Base-by-base conservation (phyloP, 495 filamentous ascomycete genomes). In the Hypoxylon fragiforme region DNA sequence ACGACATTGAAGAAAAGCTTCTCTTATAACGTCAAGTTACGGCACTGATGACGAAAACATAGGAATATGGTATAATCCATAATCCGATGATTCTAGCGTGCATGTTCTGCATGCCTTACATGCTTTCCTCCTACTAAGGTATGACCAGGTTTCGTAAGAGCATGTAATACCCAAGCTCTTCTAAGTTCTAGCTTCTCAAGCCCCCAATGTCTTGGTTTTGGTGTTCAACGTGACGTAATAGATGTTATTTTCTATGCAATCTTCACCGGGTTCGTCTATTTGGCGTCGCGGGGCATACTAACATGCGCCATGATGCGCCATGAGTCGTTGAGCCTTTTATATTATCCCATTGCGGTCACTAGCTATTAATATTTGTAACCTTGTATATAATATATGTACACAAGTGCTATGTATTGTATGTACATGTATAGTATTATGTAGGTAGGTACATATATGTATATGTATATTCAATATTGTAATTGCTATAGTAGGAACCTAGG, bases 41-140 rank as follows among this genome's bases (percentile, higher is more conserved):
- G 41, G 35, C 44, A 40, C 42, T 40, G 53, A 63, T 63, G 59
- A 63, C 59, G 59, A 63, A 63, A 63, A 39, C 43, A 61, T 24
- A 44, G 57, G 50, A 48, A 50, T 26, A 41, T 50, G 39, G 41
- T 46, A 50, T 54, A 42, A 50, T 54, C 50, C 49, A 44, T 40
- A 24, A 20, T 9, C 42, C 31, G 36, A 36, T 40, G 32, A 20
- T 9, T 47, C 31, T 42, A 36, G 26, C 34, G 32, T 35, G 34
- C 49, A 44, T 44, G 4, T 28, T 37, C 11, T 9, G 15, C 21
- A n/a, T n/a, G n/a, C n/a, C n/a, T n/a, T n/a, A n/a, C n/a, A n/a
- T n/a, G n/a, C n/a, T n/a, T n/a, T n/a, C n/a, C n/a, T n/a, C n/a
- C n/a, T n/a, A n/a, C n/a, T n/a, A n/a, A n/a, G n/a, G n/a, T 44